Evolutionary conservation across 2,329 filamentous ascomycete species (phyloP).

Genomic region (Mollisia scopiformis): DNA sequence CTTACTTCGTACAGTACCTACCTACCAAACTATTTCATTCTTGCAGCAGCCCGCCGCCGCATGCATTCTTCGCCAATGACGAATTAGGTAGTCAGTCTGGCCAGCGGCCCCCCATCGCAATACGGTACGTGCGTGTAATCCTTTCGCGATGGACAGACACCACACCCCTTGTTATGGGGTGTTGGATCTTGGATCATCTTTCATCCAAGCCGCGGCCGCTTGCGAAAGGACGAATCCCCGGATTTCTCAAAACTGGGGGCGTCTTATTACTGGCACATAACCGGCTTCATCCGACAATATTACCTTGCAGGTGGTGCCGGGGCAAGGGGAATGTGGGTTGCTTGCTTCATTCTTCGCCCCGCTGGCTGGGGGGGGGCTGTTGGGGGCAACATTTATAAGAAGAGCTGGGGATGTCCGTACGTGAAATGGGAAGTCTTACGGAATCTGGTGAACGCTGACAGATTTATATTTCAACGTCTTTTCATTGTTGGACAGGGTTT

Average conservation of each 20-base stretch:
- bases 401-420: background rate
- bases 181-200: background rate
- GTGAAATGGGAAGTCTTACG: too few species aligned
- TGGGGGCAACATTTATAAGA: background rate
- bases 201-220: background rate
- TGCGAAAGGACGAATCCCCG: background rate
- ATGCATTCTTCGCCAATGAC: too few species aligned
- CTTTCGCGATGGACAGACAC: too few species aligned
- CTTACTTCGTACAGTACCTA: too few species aligned
- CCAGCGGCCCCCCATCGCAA: too few species aligned
- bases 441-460: too few species aligned
- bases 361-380: background rate
- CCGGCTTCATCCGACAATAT: background rate
- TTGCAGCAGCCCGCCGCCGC: background rate
- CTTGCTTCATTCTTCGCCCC: background rate
- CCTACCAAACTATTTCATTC: too few species aligned
- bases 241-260: background rate
- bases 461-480: too few species aligned
- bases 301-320: background rate
- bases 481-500: too few species aligned
- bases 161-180: too few species aligned
- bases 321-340: background rate
- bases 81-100: too few species aligned
- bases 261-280: background rate
- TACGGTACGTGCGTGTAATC: too few species aligned